Evolutionary conservation across 129 eudicot species (phyloP).

Genomic region (Flaveria bidentis): DNA sequence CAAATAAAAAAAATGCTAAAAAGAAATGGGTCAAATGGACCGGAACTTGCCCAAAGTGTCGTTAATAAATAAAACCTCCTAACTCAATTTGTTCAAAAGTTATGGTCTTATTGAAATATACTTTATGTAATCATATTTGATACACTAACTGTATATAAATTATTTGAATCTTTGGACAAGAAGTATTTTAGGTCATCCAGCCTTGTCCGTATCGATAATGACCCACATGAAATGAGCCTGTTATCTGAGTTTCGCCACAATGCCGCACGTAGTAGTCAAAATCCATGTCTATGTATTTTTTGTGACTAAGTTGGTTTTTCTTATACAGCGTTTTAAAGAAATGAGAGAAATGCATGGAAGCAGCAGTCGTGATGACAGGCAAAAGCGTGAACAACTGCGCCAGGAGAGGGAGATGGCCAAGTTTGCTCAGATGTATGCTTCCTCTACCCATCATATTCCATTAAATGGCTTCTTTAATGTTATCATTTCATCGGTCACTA

Average conservation of each 20-base stretch:
- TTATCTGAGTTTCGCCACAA: not conserved
- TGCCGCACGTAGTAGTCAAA: constrained; percentile 2
- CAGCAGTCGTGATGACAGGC: constrained; percentile 89
- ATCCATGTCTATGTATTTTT: not conserved
- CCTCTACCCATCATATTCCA: not conserved
- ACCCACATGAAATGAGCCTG: not conserved
- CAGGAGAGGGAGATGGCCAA: constrained; percentile 95
- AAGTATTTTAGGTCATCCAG: not conserved
- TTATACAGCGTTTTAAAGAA: constrained; percentile 79
- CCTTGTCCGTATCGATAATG: not conserved
- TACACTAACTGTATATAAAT: not conserved
- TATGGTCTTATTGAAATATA: not conserved
- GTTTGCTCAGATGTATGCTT: constrained; percentile 76
- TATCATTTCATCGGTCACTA: not conserved
- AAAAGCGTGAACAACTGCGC: constrained; percentile 87
- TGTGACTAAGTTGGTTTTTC: not conserved
- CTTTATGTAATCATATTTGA: not conserved
- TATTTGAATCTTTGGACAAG: not conserved
- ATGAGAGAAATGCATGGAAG: constrained; percentile 99
- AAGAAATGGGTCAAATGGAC: not conserved
- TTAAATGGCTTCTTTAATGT: not conserved
- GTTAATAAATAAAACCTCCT: not conserved
- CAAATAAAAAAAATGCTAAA: not conserved
- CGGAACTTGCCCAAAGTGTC: not conserved
- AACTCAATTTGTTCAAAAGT: not conserved